Evolutionary conservation across 2,329 filamentous ascomycete genomes (phyloP).

Genomic region (Penicillium sclerotigenum): DNA sequence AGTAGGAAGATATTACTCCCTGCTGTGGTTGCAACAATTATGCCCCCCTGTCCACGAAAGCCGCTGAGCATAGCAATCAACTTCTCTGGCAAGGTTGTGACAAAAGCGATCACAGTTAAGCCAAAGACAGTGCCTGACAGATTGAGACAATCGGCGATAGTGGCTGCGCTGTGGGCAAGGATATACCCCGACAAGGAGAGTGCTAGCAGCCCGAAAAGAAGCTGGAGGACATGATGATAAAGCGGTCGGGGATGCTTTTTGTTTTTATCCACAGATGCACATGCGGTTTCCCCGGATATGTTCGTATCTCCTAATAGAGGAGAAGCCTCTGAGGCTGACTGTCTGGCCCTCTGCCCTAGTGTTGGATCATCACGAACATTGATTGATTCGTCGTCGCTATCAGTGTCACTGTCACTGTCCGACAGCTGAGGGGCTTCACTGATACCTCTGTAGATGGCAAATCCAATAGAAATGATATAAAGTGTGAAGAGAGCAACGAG

Average conservation of each 20-base stretch:
- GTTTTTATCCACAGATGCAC: neutral
- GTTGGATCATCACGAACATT: slow-evolving; percentile 5
- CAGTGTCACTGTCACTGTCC: slow-evolving; percentile 47
- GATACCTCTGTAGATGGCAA: slow-evolving; percentile 47
- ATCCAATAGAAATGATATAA: slow-evolving; percentile 47
- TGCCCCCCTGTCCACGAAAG: slow-evolving; percentile 46
- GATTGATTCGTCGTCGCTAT: slow-evolving; percentile 37
- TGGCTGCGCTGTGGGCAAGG: slow-evolving; percentile 45
- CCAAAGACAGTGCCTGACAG: slow-evolving; percentile 50
- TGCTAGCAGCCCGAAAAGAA: slow-evolving; percentile 45
- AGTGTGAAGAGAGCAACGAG: slow-evolving; percentile 45
- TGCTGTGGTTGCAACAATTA: slow-evolving; percentile 53
- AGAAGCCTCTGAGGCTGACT: slow-evolving; percentile 15
- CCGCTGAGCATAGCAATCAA: slow-evolving; percentile 51
- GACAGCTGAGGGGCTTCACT: slow-evolving; percentile 43
- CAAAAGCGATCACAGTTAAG: slow-evolving; percentile 49
- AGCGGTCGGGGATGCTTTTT: slow-evolving; percentile 21
- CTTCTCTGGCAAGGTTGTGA: slow-evolving; percentile 55
- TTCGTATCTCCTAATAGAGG: slow-evolving; percentile 16
- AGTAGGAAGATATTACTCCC: slow-evolving; percentile 57
- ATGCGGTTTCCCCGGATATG: neutral
- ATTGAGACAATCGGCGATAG: slow-evolving; percentile 41
- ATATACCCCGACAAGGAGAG: slow-evolving; percentile 50
- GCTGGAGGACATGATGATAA: slow-evolving; percentile 42
- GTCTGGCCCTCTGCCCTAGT: neutral